Conservation (phyloP, 345 rosid species). For the Kernera saxatilis region DNA sequence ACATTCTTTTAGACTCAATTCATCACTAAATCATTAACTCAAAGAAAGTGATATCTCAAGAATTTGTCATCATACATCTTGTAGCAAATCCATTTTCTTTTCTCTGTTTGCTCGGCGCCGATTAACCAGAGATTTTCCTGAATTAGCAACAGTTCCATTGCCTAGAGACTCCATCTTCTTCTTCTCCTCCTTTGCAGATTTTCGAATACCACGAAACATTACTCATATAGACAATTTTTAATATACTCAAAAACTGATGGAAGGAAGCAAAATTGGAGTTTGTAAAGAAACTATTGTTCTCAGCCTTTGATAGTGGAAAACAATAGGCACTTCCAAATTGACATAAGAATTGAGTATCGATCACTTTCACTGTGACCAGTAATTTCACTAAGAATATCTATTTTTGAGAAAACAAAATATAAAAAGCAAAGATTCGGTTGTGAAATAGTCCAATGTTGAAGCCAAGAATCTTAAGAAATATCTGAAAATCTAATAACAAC, state of each 20-base stretch:
- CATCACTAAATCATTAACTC: not conserved
- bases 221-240: conserved; percentile 8
- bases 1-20: not conserved
- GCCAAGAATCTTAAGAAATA: conserved; percentile 28
- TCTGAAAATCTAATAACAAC: not conserved
- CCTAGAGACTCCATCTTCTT: conserved; percentile 56
- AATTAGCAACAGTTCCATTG: conserved; percentile 29
- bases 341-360: conserved; percentile 42
- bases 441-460: conserved; percentile 27
- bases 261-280: conserved; percentile 6
- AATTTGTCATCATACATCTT: conserved; percentile 59
- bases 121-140: conserved; percentile 44
- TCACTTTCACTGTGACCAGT: conserved; percentile 30
- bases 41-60: not conserved
- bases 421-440: conserved; percentile 9
- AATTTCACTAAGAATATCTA: conserved; percentile 2
- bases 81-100: conserved; percentile 65
- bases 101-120: conserved; percentile 66
- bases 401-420: not conserved
- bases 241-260: not conserved
- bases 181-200: conserved; percentile 29
- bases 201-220: conserved; percentile 26
- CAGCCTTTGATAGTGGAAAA: conserved; percentile 48
- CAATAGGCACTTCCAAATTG: conserved; percentile 35
- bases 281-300: conserved; percentile 42